phyloP scores from a whole-genome alignment of 2,329 filamentous ascomycete species.

The Sordariomycetes sp. region DNA sequence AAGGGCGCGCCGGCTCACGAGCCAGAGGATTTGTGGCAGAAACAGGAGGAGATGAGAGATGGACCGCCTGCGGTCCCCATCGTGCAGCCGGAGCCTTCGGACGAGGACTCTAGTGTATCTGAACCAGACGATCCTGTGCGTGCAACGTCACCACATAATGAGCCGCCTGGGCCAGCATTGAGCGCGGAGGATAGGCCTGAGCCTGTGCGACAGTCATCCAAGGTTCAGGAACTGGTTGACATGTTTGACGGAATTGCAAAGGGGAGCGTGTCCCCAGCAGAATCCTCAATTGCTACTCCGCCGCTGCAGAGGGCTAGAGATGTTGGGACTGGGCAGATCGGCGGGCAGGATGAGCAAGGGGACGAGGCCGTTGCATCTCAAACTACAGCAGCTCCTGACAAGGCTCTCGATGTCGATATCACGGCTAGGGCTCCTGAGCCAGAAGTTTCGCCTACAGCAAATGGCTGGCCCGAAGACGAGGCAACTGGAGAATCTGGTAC shows the following conservation, averaged over 20 bases:
- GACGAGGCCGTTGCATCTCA: too few relatives aligned
- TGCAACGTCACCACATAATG: slow-evolving; percentile 1
- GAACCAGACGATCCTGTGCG: background rate
- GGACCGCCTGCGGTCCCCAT: background rate
- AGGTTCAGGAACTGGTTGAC: slow-evolving; percentile 40
- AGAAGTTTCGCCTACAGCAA: too few relatives aligned
- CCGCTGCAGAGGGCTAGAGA: too few relatives aligned
- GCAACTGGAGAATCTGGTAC: background rate
- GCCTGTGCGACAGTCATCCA: slow-evolving; percentile 23
- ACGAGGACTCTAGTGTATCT: background rate
- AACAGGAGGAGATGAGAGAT: background rate
- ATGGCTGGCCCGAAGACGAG: too few relatives aligned
- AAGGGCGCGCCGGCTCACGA: background rate
- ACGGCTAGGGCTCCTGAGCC: too few relatives aligned
- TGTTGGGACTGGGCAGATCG: too few relatives aligned
- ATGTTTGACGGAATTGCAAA: slow-evolving; percentile 37
- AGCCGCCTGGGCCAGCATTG: slow-evolving; percentile 1
- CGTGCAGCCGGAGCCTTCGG: too few relatives aligned
- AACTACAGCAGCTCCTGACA: too few relatives aligned
- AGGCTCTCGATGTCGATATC: too few relatives aligned
- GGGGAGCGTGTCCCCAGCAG: slow-evolving; percentile 6
- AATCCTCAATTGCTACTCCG: background rate
- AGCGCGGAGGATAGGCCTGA: slow-evolving; percentile 4
- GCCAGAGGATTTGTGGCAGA: background rate
- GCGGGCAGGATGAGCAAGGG: too few relatives aligned